These are phyloP conservation scores for Debaryomyces sp. DNA, from an alignment of 1,139 yeast species.

Conservation along the genomic window DNA sequence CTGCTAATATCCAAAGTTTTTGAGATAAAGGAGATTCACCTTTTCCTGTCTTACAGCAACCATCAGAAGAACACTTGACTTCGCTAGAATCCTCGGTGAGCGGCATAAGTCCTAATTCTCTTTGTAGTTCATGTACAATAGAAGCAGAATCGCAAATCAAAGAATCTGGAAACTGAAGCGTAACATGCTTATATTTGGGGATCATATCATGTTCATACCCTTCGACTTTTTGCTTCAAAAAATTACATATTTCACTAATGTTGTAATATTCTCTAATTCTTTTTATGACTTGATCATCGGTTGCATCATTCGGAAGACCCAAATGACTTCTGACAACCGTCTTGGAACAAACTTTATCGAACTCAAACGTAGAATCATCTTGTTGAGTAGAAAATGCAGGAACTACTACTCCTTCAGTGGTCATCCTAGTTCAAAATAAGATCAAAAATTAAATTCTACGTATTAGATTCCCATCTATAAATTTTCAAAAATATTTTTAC, in stretches of 20 bases:
- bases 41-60: neutral
- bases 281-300: conserved; percentile 28
- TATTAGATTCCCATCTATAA: neutral
- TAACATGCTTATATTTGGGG: conserved; percentile 50
- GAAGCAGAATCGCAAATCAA: conserved; percentile 78
- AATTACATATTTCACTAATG: conserved; percentile 45
- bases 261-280: conserved; percentile 53
- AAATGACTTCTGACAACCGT: neutral
- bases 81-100: neutral
- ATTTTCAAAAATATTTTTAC: neutral
- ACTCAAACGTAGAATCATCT: conserved; percentile 53
- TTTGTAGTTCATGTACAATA: conserved; percentile 55
- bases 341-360: conserved; percentile 33
- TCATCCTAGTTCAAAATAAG: conserved; percentile 10
- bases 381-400: conserved; percentile 65
- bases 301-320: conserved; percentile 18
- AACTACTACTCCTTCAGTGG: conserved; percentile 32
- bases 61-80: neutral
- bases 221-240: conserved; percentile 29
- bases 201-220: conserved; percentile 19
- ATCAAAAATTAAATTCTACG: neutral
- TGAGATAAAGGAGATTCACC: conserved; percentile 15
- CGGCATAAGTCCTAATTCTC: conserved; percentile 18
- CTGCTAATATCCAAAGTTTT: conserved; percentile 79
- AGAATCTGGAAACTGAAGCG: conserved; percentile 89